Conservation (phyloP, 1,284 basidiomycete species). For the Amylostereum areolatum region DNA sequence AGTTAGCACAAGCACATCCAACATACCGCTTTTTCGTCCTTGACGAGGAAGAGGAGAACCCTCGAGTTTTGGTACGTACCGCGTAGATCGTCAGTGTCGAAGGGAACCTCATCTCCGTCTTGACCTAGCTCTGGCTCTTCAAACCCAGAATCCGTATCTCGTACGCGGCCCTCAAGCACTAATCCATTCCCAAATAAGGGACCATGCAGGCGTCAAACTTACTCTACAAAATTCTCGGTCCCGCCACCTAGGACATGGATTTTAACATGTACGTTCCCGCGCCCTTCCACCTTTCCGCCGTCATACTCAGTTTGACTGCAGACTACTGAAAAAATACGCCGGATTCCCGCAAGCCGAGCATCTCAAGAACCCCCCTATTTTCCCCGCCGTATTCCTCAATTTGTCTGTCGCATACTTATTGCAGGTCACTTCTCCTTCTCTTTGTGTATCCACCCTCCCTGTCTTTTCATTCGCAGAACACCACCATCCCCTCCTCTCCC, state of each 20-base stretch:
- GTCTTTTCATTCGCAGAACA: no score
- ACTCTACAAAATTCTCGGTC: conserved; percentile 65
- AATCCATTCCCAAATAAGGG: conserved; percentile 54
- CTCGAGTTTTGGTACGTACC: conserved; percentile 60
- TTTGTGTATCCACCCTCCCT: no score
- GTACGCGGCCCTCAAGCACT: conserved; percentile 53
- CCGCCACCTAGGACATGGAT: conserved; percentile 42
- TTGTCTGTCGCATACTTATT: no score
- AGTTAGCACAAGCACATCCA: conserved; percentile 83
- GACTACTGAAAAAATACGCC: conserved; percentile 60
- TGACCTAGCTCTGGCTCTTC: conserved; percentile 77
- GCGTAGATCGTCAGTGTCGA: background rate
- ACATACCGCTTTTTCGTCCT: conserved; percentile 82
- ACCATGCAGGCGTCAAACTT: conserved; percentile 69
- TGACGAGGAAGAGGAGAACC: conserved; percentile 77
- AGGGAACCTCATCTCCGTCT: background rate
- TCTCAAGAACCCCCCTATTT: conserved; percentile 27
- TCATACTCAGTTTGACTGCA: conserved; percentile 18
- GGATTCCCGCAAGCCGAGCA: conserved; percentile 82
- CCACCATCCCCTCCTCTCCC: no score
- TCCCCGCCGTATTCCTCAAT: no score
- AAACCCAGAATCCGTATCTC: conserved; percentile 78
- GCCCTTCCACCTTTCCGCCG: background rate
- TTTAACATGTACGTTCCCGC: conserved; percentile 43
- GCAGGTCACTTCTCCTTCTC: no score